Evolutionary conservation across 192 early-diverging fungal genomes (phyloP).

Genomic region (Coemansia sp.): DNA sequence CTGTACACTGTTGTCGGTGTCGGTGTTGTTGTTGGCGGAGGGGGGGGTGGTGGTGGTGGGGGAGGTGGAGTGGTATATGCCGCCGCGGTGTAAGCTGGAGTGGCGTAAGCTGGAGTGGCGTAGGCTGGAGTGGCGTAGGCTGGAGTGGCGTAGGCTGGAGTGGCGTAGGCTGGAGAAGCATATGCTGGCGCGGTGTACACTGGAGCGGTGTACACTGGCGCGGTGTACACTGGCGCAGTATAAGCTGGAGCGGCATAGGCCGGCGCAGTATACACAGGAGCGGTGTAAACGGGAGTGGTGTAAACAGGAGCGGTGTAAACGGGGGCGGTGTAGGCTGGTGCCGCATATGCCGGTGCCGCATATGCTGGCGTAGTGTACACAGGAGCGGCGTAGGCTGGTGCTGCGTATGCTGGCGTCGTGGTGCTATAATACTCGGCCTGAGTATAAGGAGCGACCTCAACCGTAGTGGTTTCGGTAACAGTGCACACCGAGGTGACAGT

Average conservation of each 20-base stretch:
- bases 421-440: background rate
- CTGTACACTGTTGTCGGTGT: background rate
- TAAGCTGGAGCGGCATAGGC: slow-evolving; percentile 6
- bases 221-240: background rate
- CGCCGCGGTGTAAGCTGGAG: background rate
- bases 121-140: too few species aligned
- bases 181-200: background rate
- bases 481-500: slow-evolving; percentile 37
- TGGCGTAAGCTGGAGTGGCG: too few species aligned
- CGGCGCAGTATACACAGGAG: slow-evolving; percentile 5
- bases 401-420: background rate
- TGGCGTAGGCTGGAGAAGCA: background rate
- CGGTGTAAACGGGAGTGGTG: background rate
- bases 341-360: background rate
- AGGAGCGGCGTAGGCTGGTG: slow-evolving; percentile 1
- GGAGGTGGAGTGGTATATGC: background rate
- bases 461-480: slow-evolving; percentile 17
- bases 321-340: background rate
- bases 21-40: background rate
- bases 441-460: slow-evolving; percentile 12
- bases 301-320: background rate
- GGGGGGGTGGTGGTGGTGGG: background rate
- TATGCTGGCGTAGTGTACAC: background rate
- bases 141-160: too few species aligned
- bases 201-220: background rate